A percentile compares a stretch with the other conserved stretches of the same genome.
These are phyloP conservation scores for Pythium sukuiense DNA, from an alignment of 352 stramenopile genomes.

Conservation along the genomic window DNA sequence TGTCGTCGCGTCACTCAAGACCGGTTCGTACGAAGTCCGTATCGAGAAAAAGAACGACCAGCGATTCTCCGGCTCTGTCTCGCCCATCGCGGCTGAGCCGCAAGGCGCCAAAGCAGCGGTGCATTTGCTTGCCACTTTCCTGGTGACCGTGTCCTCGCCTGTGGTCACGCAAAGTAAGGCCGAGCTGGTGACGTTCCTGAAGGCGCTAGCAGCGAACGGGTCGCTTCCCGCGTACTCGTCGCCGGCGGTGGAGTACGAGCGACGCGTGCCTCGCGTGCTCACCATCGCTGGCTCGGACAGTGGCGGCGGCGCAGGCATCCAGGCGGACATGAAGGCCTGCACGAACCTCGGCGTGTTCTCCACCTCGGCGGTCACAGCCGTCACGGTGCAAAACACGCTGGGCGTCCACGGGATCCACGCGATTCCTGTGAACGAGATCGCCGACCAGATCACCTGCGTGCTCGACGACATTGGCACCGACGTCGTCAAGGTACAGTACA, in stretches of 20 bases:
- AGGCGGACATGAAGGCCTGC: constrained; percentile 93
- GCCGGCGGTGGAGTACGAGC: background rate
- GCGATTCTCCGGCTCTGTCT: constrained; percentile 3
- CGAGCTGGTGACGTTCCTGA: constrained; percentile 33
- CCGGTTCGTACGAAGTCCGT: constrained; percentile 27
- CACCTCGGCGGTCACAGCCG: constrained; percentile 88
- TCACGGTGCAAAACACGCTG: constrained; percentile 89
- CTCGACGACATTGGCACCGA: constrained; percentile 83
- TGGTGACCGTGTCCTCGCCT: background rate
- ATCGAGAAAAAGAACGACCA: constrained; percentile 5
- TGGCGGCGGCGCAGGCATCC: constrained; percentile 88
- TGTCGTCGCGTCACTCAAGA: constrained; percentile 20
- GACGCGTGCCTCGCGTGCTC: constrained; percentile 55
- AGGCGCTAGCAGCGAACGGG: constrained; percentile 18
- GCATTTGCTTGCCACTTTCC: constrained; percentile 4
- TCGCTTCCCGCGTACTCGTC: constrained; percentile 13
- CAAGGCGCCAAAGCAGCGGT: background rate
- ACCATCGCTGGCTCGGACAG: constrained; percentile 94
- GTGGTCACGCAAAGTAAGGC: constrained; percentile 10
- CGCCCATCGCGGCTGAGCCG: background rate
- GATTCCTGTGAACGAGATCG: constrained; percentile 65
- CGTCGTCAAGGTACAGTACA: constrained; percentile 76
- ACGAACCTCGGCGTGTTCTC: constrained; percentile 79
- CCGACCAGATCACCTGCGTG: constrained; percentile 85
- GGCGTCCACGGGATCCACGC: constrained; percentile 53